phyloP scores from a whole-genome alignment of 345 rosid species.

The Passiflora organensis region DNA sequence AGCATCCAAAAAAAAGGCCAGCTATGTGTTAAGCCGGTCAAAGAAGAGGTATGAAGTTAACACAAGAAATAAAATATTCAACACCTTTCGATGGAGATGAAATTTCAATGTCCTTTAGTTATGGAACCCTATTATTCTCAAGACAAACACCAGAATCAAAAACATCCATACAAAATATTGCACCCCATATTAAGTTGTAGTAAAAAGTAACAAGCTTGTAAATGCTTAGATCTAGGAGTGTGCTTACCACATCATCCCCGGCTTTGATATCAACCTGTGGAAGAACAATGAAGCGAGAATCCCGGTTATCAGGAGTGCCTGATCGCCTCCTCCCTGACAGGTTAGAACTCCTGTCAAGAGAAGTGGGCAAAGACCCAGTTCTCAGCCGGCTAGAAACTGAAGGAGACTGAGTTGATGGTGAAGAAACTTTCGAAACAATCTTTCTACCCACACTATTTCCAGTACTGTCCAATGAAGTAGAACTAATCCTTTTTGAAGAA shows the following conservation, averaged over 20 bases:
- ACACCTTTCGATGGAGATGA: background rate
- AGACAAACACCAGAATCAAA: no score
- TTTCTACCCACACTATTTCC: slow-evolving; percentile 54
- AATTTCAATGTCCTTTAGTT: no score
- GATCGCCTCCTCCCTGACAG: slow-evolving; percentile 60
- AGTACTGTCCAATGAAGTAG: slow-evolving; percentile 60
- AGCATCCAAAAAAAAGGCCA: no score
- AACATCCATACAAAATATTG: no score
- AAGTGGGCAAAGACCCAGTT: slow-evolving; percentile 51
- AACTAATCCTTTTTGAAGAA: slow-evolving; percentile 50
- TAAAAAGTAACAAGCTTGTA: background rate
- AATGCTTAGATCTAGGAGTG: background rate
- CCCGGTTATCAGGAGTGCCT: slow-evolving; percentile 61
- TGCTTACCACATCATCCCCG: slow-evolving; percentile 87
- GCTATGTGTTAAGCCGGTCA: no score
- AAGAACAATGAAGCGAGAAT: slow-evolving; percentile 76
- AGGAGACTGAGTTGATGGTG: slow-evolving; percentile 60
- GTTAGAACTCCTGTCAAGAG: slow-evolving; percentile 59
- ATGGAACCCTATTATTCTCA: no score
- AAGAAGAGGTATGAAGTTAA: no score
- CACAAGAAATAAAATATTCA: background rate
- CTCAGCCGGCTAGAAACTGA: slow-evolving; percentile 65
- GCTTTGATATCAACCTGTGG: slow-evolving; percentile 93
- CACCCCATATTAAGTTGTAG: background rate
- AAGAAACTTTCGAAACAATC: slow-evolving; percentile 52